phyloP scores from a whole-genome alignment of 2,329 filamentous ascomycete genomes.

The Magnaporthiopsis incrustans region DNA sequence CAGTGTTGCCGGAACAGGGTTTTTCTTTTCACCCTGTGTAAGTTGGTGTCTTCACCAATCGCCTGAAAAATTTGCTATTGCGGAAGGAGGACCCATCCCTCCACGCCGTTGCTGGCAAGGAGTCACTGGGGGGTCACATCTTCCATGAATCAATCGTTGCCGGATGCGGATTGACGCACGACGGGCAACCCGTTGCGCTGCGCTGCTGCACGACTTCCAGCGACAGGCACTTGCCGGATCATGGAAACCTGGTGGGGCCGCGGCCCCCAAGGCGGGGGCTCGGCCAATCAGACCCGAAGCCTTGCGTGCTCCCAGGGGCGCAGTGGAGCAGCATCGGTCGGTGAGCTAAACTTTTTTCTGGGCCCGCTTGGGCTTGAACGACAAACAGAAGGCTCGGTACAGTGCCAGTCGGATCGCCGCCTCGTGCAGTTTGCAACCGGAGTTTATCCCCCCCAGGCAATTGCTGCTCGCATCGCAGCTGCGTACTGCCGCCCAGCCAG shows the following conservation, averaged over 20 bases:
- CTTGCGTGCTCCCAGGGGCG: constrained; percentile 8
- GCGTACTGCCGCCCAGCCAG: constrained; percentile 13
- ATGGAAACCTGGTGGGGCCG: background rate
- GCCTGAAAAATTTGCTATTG: too few species aligned
- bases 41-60: too few species aligned
- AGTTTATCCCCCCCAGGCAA: background rate
- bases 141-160: too few species aligned
- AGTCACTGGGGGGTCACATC: too few species aligned
- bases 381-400: background rate
- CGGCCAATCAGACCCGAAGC: constrained; percentile 6
- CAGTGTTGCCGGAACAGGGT: too few species aligned
- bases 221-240: too few species aligned
- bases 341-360: constrained; percentile 10
- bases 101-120: too few species aligned
- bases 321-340: background rate
- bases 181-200: background rate
- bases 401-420: background rate
- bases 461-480: constrained; percentile 2
- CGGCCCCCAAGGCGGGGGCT: constrained; percentile 2
- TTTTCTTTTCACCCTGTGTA: too few species aligned
- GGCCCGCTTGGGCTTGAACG: background rate
- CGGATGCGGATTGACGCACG: background rate
- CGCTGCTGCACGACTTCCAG: background rate
- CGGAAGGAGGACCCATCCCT: too few species aligned
- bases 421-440: background rate